Base-by-base conservation (phyloP, 164 flowering plant genomes). In the Magnolia changhungtana region DNA sequence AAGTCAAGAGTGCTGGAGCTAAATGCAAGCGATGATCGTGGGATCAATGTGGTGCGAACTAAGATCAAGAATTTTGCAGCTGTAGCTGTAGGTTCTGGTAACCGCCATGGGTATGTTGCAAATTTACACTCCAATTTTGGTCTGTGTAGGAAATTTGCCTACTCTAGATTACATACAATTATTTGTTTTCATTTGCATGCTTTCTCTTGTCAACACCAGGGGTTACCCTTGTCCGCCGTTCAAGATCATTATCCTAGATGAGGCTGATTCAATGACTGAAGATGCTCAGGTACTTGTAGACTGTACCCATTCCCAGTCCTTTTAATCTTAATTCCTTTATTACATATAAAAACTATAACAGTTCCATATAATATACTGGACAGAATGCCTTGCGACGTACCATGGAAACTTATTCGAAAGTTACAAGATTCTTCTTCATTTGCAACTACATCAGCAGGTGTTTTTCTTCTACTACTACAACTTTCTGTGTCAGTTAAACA, bases 201-300 rank as follows among this genome's bases (percentile, higher is more conserved):
- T 80, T 63, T 45, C 4, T 29, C 7, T 71, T 70, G 2, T 75
- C 58, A 49, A 58, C 11, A 75, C 72, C 74, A 92, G 97, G 78
- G 90, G 86, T 21, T 90, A 94, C 80, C 97, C 98, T 69, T 96
- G 98, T 75, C 99, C 98, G 7, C 92, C 98, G 7, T 96, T 78
- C 79, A 96, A 96, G 88, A 93, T 96, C 69, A 93, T 94, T 75
- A 90, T 96, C 63, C 87, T 96, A 4, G 99, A 96, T 80, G 98
- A 96, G 82, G 99, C 99, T 67, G 99, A 96, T 87, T 94, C 98
- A 67, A 96, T 96, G 99, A 96, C 99, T 50, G 98, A 96, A 88
- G 99, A 94, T 92, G 99, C 99, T 71, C 98, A 94, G 93, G 99
- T 81, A 85, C 69, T 87, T 27, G 88, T 29, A 29, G 55, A 5